Evolutionary conservation across 1,284 basidiomycete genomes (phyloP).

Genomic region (Cryptococcus sp.): DNA sequence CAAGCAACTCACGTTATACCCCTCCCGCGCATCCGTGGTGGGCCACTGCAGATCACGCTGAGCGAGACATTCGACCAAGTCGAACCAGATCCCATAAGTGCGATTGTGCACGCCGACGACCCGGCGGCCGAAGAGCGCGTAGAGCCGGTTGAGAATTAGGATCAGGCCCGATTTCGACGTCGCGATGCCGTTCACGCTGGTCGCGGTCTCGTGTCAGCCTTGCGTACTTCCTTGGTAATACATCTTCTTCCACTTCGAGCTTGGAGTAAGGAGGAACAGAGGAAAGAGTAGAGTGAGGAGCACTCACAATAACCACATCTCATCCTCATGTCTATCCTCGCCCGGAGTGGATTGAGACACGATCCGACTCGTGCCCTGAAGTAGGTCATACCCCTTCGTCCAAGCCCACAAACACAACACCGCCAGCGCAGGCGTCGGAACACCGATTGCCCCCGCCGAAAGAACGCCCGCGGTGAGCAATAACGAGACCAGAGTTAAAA

Average conservation of each 20-base stretch:
- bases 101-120: conserved; percentile 40
- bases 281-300: background rate
- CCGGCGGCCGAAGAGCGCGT: conserved; percentile 30
- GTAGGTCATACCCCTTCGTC: conserved; percentile 9
- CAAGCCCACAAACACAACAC: conserved; percentile 1
- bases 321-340: conserved; percentile 21
- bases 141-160: conserved; percentile 28
- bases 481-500: conserved; percentile 21
- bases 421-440: conserved; percentile 17
- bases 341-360: conserved; percentile 3
- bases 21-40: conserved; percentile 31
- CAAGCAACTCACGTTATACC: conserved; percentile 23
- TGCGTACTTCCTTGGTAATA: too few species aligned
- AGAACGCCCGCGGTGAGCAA: conserved; percentile 17
- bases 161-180: conserved; percentile 30
- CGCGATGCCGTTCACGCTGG: conserved; percentile 42
- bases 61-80: conserved; percentile 41
- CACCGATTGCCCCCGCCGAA: conserved; percentile 11
- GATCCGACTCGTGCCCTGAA: conserved; percentile 11
- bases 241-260: too few species aligned
- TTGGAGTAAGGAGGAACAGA: background rate
- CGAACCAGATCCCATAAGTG: conserved; percentile 40
- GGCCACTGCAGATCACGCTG: conserved; percentile 39
- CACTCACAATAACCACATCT: conserved; percentile 41
- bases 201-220: too few species aligned